Evolutionary conservation across 106 monocot genomes (phyloP), one percentile per base, ranked within the genome.

Genomic region (Platanthera guangdongensis): DNA sequence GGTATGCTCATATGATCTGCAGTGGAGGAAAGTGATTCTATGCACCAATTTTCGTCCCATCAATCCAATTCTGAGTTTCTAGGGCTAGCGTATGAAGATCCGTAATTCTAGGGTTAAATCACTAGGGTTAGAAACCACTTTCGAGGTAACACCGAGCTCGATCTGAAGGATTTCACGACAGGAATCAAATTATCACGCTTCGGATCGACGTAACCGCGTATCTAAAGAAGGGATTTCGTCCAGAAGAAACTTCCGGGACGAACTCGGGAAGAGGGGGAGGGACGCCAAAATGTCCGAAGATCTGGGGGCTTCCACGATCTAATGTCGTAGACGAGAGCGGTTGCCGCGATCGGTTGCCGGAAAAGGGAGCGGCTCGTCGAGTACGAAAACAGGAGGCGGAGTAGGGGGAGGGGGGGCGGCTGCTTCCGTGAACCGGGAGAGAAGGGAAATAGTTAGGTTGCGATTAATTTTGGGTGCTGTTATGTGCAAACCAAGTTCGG

Each of bases 1-100:
- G 72, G 72, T 5, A 72, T 50, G 72, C 72, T 51, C 50, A 72
- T 72, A 72, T 50, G 22, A 50, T 46, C 9, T 4, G 51, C 51
- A 7, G 51, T 46, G 6, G 51, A 32, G 12, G 21, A 7, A 72
- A 9, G 45, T 4, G 50, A 11, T 51, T 51, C 6, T 72, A 50
- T 51, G 46, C 18, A 22, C 10, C 18, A 5, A 21, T 13, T 51
- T 5, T 18, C 18, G 11, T 16, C 50, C 51, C 11, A 22, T 6
- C 51, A 19, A 5, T 72, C 50, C 3, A 72, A 21, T 72, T 72
- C 7, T 51, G 22, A 51, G 15, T 46, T 72, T 72, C 47, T 72
- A 48, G 5, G 49, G 51, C 4, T 51, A 50, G 49, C 51, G 9
- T 14, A 5, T 18, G 72, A 22, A 50, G 49, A 51, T 19, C 72